Base-by-base conservation (phyloP, 257 asterid species). In the Przewalskia tangutica region DNA sequence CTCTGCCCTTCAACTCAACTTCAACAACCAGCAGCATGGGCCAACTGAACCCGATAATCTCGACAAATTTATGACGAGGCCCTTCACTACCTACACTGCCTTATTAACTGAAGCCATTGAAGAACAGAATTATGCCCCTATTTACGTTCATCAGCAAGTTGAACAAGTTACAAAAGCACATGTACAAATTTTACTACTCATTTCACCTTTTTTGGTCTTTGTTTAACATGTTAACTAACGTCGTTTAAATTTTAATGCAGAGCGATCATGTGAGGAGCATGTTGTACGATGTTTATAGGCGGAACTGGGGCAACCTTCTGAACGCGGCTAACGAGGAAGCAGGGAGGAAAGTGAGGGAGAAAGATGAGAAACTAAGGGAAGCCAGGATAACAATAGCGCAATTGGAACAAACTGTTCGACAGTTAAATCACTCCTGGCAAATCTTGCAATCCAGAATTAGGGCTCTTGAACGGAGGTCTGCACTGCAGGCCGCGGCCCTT, bases 271-370 rank as follows among this genome's bases (percentile, higher is more conserved):
- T 90, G 62, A 80, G 58, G 65, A 83, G 81, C 3, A 81, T 79
- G 11, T 4, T 90, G 8, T 13, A 8, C 0, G 83, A 63, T 6
- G 32, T 53, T 77, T 23, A 85, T 46, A 80, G 18, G 70, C 82
- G 66, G 36, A 77, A 82, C 23, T 73, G 40, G 63, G 20, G 9
- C 60, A 27, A 11, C 14, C 55, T 81, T 51, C 65, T 18, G 34
- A 80, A 7, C 2, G 79, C n/a, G 0, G 86, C 83, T 1, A 84
- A 86, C 59, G 88, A 86, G 42, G 64, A 50, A 5, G 84, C 77
- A 1, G 46, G 36, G 2, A 84, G 79, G 79, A 85, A 82, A 60
- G 73, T 88, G 60, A 89, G 65, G 40, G 87, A 81, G 70, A 75
- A 8, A 14, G 87, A 85, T 12, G 3, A 18, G 36, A 64, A 86